phyloP scores from a whole-genome alignment of 2,329 filamentous ascomycete genomes.

The Fusarium devonianum region DNA sequence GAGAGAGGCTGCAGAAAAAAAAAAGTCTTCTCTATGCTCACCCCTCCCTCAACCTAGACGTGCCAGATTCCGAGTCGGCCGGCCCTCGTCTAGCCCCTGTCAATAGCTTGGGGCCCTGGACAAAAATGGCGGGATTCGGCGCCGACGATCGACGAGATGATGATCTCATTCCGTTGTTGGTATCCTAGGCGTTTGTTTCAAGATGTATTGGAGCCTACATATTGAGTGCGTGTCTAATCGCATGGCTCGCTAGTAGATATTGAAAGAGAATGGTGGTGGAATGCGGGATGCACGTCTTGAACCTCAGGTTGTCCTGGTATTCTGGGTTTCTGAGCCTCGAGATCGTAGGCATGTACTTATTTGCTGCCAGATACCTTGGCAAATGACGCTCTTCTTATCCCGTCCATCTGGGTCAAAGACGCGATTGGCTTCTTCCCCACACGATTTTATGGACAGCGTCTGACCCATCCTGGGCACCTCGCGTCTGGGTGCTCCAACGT shows the following conservation, averaged over 20 bases:
- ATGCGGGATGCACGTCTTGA: conserved; percentile 26
- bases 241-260: conserved; percentile 16
- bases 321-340: conserved; percentile 28
- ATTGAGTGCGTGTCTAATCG: conserved; percentile 32
- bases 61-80: conserved; percentile 11
- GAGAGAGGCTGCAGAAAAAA: conserved; percentile 19
- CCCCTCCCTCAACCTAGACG: conserved; percentile 33
- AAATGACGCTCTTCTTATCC: conserved; percentile 37
- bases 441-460: conserved; percentile 17
- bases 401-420: conserved; percentile 28
- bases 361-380: conserved; percentile 22
- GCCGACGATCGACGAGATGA: conserved; percentile 42
- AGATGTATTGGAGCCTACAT: conserved; percentile 29
- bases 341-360: conserved; percentile 17
- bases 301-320: conserved; percentile 24
- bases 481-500: too few species aligned
- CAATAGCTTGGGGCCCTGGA: conserved; percentile 31
- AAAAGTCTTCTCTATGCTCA: conserved; percentile 21
- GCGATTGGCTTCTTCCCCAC: conserved; percentile 38
- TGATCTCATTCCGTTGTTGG: conserved; percentile 43
- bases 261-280: conserved; percentile 29
- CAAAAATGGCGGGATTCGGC: conserved; percentile 41
- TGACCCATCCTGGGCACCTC: conserved; percentile 12
- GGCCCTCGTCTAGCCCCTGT: conserved; percentile 25
- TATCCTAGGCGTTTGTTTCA: conserved; percentile 42